Evolutionary conservation across 2,329 filamentous ascomycete species (phyloP).

Genomic region (Coniochaeta hoffmannii): DNA sequence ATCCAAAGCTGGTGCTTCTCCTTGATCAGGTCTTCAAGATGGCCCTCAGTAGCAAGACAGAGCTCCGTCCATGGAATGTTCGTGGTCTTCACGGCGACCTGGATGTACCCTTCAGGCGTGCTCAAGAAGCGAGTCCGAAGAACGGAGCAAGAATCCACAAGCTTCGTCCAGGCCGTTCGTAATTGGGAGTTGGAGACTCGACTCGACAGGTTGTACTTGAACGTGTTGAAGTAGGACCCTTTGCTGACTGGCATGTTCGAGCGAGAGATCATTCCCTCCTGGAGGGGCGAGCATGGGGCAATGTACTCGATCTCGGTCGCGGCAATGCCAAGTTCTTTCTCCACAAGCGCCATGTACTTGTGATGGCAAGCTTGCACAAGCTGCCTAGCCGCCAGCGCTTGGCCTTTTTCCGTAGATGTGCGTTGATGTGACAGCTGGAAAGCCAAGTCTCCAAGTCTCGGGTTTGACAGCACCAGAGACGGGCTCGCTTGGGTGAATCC

Average conservation of each 20-base stretch:
- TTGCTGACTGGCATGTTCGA: slow-evolving; percentile 46
- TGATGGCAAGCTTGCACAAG: slow-evolving; percentile 57
- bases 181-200: slow-evolving; percentile 40
- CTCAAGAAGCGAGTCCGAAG: slow-evolving; percentile 66
- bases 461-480: slow-evolving; percentile 59
- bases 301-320: slow-evolving; percentile 59
- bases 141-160: slow-evolving; percentile 50
- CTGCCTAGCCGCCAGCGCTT: slow-evolving; percentile 42
- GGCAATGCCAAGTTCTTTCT: slow-evolving; percentile 42
- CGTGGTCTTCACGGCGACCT: slow-evolving; percentile 51
- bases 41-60: slow-evolving; percentile 16
- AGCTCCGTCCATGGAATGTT: slow-evolving; percentile 36
- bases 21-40: slow-evolving; percentile 25
- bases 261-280: slow-evolving; percentile 77
- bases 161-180: slow-evolving; percentile 46
- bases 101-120: slow-evolving; percentile 69
- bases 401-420: slow-evolving; percentile 1
- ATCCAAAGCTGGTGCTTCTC: slow-evolving; percentile 44
- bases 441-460: slow-evolving; percentile 40
- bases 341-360: slow-evolving; percentile 45
- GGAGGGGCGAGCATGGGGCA: slow-evolving; percentile 75
- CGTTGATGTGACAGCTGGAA: slow-evolving; percentile 20
- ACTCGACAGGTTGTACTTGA: slow-evolving; percentile 49
- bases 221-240: slow-evolving; percentile 70
- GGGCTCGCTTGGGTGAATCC: slow-evolving; percentile 57